Evolutionary conservation across 1,284 basidiomycete genomes (phyloP).

Genomic region (Phellopilus nigrolimitatus): DNA sequence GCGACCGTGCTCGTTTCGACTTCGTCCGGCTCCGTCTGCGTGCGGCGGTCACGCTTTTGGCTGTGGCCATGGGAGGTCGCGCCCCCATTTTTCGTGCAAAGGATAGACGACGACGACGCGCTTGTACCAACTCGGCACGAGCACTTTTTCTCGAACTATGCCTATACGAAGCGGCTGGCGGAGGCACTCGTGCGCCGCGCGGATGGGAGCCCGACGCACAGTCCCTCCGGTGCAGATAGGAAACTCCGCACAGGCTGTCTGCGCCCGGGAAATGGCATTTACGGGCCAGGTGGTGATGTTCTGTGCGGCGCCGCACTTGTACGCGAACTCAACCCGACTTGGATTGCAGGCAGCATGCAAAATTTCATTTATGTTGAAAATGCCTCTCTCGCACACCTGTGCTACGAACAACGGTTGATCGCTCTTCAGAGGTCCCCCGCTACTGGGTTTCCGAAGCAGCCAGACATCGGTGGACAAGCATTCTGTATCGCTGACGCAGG

Average conservation of each 20-base stretch:
- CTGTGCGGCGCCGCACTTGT: conserved; percentile 57
- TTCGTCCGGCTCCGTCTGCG: conserved; percentile 53
- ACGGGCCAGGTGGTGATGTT: conserved; percentile 68
- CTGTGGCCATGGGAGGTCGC: conserved; percentile 68
- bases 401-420: conserved; percentile 63
- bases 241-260: conserved; percentile 61
- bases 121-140: conserved; percentile 42
- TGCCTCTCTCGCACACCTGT: conserved; percentile 60
- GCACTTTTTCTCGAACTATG: conserved; percentile 70
- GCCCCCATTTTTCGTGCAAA: conserved; percentile 51
- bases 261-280: conserved; percentile 70
- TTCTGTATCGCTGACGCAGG: conserved; percentile 63
- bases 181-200: conserved; percentile 54
- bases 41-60: conserved; percentile 52
- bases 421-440: conserved; percentile 35
- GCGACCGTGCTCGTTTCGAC: conserved; percentile 55
- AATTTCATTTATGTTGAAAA: conserved; percentile 73
- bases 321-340: conserved; percentile 55
- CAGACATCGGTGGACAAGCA: conserved; percentile 66
- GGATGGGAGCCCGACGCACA: conserved; percentile 38
- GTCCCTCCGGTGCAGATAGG: conserved; percentile 18
- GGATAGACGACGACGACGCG: conserved; percentile 51
- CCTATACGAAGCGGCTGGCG: conserved; percentile 50
- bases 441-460: too few species aligned
- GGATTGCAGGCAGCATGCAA: conserved; percentile 52